Base-by-base conservation (phyloP, 495 filamentous ascomycete species). In the Aeminium ludgeri region DNA sequence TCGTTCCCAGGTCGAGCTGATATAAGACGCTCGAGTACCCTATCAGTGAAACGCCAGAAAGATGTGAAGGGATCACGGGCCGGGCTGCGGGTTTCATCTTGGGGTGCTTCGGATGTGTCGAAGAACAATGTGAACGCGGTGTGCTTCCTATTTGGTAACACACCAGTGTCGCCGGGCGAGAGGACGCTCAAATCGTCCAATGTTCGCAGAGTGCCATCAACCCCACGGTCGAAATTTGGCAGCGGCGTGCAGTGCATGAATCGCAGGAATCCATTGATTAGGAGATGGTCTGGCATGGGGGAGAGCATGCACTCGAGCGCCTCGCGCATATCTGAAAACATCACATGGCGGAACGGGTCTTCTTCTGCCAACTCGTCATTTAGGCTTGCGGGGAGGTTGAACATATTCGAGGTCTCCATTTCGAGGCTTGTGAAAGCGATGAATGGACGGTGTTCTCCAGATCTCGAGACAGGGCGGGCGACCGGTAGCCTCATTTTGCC, bases 301-400 rank as follows among this genome's bases (percentile, higher is more conserved):
- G 37, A 27, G 8, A 67, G 67, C 30, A 80, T 63, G 39, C 61
- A 59, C n/a, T 73, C 55, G 23, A 92, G 45, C 33, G 76, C 65
- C 1, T 72, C 63, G 46, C 69, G 57, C 11, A 95, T 63, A 56
- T 96, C 89, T 10, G 76, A 75, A 44, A 76, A 81, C 42, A 95
- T 66, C 33, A 93, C 66, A 3, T 86, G 69, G 30, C 80, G 66
- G 50, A 72, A 89, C 5, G 83, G 79, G 49, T 93, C 87, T 43
- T 86, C 78, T 38, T 79, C 68, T 8, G 68, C 67, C 29, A 70
- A 65, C 36, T 78, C 74, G 63, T 79, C 63, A 47, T 76, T 62
- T 41, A 59, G 61, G 7, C 75, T 60, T 23, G 55, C 53, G 18
- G 47, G 36, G 12, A 65, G 56, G 20, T 60, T 63, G 23, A 69